Conservation (phyloP, 148 eudicot species). For the Polygonum aviculare region DNA sequence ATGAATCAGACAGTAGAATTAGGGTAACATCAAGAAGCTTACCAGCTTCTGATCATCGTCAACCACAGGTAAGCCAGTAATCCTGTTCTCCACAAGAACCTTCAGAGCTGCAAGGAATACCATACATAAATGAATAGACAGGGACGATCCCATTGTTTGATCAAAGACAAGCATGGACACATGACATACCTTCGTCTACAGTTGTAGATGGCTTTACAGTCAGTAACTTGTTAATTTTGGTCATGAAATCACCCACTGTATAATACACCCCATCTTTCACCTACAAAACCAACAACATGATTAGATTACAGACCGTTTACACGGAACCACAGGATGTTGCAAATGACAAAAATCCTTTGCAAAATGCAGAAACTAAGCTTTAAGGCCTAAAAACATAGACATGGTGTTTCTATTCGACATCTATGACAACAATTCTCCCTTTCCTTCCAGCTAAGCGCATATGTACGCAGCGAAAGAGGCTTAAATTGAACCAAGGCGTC, state of each 20-base stretch:
- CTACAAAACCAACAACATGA: slow-evolving; percentile 19
- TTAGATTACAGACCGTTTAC: background rate
- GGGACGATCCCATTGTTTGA: background rate
- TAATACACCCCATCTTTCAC: slow-evolving; percentile 50
- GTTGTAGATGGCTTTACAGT: slow-evolving; percentile 76
- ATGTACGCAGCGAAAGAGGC: background rate
- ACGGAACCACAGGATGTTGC: background rate
- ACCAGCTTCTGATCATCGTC: slow-evolving; percentile 78
- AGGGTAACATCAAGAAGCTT: slow-evolving; percentile 8
- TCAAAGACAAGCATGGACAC: background rate
- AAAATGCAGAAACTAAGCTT: background rate
- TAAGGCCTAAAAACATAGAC: background rate
- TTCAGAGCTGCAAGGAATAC: slow-evolving; percentile 24
- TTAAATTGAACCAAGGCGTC: background rate
- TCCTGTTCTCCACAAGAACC: slow-evolving; percentile 47
- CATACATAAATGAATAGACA: background rate
- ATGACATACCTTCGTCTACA: slow-evolving; percentile 61
- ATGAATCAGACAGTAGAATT: no score
- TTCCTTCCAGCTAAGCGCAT: no score
- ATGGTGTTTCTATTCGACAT: background rate
- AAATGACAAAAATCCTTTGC: background rate
- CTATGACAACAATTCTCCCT: background rate
- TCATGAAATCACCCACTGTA: slow-evolving; percentile 83
- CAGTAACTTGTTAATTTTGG: slow-evolving; percentile 50
- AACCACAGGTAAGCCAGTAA: slow-evolving; percentile 64